Evolutionary conservation across 441 rosid species (phyloP), one percentile per base, ranked within the genome.

Genomic region (Erodium texanum): DNA sequence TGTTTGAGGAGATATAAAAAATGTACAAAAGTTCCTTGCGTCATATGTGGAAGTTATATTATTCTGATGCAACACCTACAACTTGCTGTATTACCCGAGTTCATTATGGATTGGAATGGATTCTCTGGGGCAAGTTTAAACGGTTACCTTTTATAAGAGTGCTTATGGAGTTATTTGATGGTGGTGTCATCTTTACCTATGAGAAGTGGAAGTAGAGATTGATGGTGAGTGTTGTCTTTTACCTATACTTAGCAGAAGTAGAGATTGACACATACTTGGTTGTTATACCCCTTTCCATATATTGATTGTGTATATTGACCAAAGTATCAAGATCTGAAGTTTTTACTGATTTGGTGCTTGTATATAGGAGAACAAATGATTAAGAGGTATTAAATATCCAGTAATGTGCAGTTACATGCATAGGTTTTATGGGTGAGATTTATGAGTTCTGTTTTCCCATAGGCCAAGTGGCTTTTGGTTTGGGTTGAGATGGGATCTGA

Each of bases 341-440:
- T 48, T 48, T 14, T 50, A n/a, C 11, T 68, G 41, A 61, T 62
- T 70, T 10, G 34, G 67, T 59, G 59, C 56, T 54, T 50, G 12
- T 34, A 38, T 65, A 19, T 43, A 66, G 79, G 71, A 62, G 73
- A 64, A 59, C 41, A 62, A 72, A 64, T 65, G 67, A 71, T 71
- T 34, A 19, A 50, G 12, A 16, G 70, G 58, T 68, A 32, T 70
- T 72, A 71, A 68, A 63, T 22, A 24, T 66, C 69, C 38, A 67
- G 72, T 48, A 14, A 22, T 18, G 56, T 62, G 8, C 20, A 64
- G 67, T 69, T 68, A 59, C 45, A 71, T 65, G 14, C 29, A 38
- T 27, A 27, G 1, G 32, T 27, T 27, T 27, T 63, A 52, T 19
- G 14, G 24, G 66, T 65, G 70, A 74, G 64, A 56, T 38, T 36